A percentile compares a stretch with the other conserved stretches of the same genome.
Conservation (phyloP, 345 rosid genomes). For the Lepidium sativum region DNA sequence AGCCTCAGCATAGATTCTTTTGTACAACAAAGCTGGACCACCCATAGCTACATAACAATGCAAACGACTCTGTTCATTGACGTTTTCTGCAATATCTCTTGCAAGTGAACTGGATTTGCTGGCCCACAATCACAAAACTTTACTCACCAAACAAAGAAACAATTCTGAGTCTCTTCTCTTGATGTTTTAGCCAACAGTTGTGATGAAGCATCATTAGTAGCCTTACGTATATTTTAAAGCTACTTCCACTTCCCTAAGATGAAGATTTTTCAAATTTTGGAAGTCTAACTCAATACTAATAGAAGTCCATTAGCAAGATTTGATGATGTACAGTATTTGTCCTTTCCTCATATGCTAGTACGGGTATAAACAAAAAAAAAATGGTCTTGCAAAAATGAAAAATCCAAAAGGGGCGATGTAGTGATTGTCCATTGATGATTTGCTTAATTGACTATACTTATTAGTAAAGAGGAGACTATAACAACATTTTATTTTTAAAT, state of each 20-base stretch:
- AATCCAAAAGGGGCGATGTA: no score
- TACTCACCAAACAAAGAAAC: not conserved
- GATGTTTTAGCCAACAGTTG: not conserved
- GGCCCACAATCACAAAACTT: not conserved
- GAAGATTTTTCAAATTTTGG: not conserved
- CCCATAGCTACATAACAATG: not conserved
- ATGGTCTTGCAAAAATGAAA: not conserved
- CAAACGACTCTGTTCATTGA: not conserved
- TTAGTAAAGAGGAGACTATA: no score
- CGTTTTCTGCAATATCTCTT: not conserved
- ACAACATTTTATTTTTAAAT: not conserved
- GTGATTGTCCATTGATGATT: no score
- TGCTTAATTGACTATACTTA: no score
- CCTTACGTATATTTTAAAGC: not conserved
- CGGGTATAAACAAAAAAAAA: no score
- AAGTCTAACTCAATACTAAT: not conserved
- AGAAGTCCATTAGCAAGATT: no score
- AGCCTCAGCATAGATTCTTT: not conserved
- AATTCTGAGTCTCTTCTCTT: not conserved
- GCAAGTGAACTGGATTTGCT: not conserved
- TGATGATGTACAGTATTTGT: no score
- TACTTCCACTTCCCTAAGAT: not conserved
- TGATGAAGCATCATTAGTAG: not conserved
- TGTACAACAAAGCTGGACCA: not conserved
- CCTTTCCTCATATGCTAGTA: no score